Base-by-base conservation (phyloP, 495 filamentous ascomycete species). In the Penicillium crystallinum region DNA sequence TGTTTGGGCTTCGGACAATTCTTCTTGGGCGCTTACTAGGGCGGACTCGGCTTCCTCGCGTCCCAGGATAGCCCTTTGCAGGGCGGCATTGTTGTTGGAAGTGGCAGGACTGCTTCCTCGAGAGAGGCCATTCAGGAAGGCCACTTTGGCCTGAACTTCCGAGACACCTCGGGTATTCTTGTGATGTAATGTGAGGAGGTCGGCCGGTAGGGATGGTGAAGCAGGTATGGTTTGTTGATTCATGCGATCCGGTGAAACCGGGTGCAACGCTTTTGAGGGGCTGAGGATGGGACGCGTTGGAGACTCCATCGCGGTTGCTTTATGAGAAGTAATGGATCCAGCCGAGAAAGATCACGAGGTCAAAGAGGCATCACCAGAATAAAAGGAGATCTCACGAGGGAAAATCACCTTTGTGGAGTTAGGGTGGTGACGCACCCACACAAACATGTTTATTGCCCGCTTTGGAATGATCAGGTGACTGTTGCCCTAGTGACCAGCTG, bases 71-170 rank as follows among this genome's bases (percentile, higher is more conserved):
- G 90, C 89, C 49, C 88, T 74, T 70, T 87, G 87, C 14, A 93
- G 69, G 40, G 88, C 88, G 21, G 88, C 87, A 58, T 89, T 81
- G 52, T 79, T 79, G 44, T 56, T 53, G 5, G 67, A 56, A 4
- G 78, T 61, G 77, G 71, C 68, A 77, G 81, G 59, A 76, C 81
- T 71, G 49, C 80, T 79, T 70, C 81, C 77, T 61, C 80, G 75
- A 42, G 78, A 74, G 31, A 96, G 70, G 42, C 77, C 81, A 70
- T 95, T 91, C 61, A 95, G 86, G 54, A 85, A 89, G 22, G 83
- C 85, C 58, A 95, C 89, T 68, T 92, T 93, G 25, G 88, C 84
- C 61, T 91, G 87, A 1, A 96, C 88, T 63, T 95, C 90, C 21
- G 88, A 87, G 46, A 65, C 65, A 15, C 75, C 72, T 31, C 64